phyloP scores from a whole-genome alignment of 495 filamentous ascomycete genomes.

The Penicillium argentinense region DNA sequence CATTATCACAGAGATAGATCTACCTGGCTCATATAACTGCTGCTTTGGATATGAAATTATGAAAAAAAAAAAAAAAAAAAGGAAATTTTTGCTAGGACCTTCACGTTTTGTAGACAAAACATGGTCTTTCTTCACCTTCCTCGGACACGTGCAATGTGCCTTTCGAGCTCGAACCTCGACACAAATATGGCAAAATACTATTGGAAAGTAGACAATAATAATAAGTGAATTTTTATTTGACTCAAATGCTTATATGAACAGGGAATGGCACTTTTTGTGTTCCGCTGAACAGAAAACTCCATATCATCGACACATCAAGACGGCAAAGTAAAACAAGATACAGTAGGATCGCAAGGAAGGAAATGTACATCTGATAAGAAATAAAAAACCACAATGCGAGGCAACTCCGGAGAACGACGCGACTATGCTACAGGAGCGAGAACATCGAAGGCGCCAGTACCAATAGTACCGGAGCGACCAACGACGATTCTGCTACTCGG shows the following conservation, averaged over 20 bases:
- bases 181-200: background rate
- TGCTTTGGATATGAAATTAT: too few relatives aligned
- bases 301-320: conserved; percentile 39
- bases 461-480: conserved; percentile 75
- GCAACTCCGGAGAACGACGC: conserved; percentile 17
- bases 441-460: conserved; percentile 91
- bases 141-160: too few relatives aligned
- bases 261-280: conserved; percentile 38
- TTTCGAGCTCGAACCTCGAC: too few relatives aligned
- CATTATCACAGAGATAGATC: too few relatives aligned
- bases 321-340: conserved; percentile 26
- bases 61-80: background rate
- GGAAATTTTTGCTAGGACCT: too few relatives aligned
- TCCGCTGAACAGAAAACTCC: conserved; percentile 48
- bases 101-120: too few relatives aligned
- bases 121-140: too few relatives aligned
- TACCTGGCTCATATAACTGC: too few relatives aligned
- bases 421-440: conserved; percentile 61
- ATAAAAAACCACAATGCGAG: conserved; percentile 10
- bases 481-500: conserved; percentile 88
- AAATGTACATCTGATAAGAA: background rate
- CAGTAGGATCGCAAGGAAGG: conserved; percentile 7
- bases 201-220: background rate
- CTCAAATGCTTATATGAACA: conserved; percentile 35
- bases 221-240: conserved; percentile 22